Conservation (phyloP, 2,329 filamentous ascomycete species). For the Corinectria fuckeliana region DNA sequence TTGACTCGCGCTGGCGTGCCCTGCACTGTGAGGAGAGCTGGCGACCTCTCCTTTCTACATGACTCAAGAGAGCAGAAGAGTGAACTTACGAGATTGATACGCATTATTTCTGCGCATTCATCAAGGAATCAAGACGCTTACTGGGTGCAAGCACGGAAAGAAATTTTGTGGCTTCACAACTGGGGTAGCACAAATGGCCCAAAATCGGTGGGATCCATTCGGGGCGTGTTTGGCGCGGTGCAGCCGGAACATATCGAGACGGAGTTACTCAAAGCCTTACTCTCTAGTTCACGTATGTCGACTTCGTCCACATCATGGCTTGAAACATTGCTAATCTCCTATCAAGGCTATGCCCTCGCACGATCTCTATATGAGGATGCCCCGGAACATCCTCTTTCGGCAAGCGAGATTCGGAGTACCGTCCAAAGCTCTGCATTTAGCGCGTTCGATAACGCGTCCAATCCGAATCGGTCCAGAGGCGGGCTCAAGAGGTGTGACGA, state of each 20-base stretch:
- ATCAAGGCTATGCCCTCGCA: constrained; percentile 66
- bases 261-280: constrained; percentile 72
- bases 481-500: constrained; percentile 80
- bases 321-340: background rate
- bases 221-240: constrained; percentile 69
- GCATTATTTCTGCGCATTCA: constrained; percentile 54
- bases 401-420: constrained; percentile 61
- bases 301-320: background rate
- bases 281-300: constrained; percentile 66
- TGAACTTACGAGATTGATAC: constrained; percentile 65
- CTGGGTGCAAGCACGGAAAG: constrained; percentile 67
- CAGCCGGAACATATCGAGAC: constrained; percentile 68
- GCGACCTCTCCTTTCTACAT: constrained; percentile 69
- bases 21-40: constrained; percentile 59
- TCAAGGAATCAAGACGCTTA: constrained; percentile 67
- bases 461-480: constrained; percentile 77
- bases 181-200: constrained; percentile 63
- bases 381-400: constrained; percentile 55
- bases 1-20: constrained; percentile 58
- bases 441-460: constrained; percentile 82
- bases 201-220: constrained; percentile 50
- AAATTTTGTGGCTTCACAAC: constrained; percentile 75
- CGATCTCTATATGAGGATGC: constrained; percentile 66
- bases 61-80: constrained; percentile 69
- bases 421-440: constrained; percentile 69